A percentile compares a stretch with the other conserved stretches of the same genome.
Conservation (phyloP, 805 yeast species). For the Blastobotrys attinorum region DNA sequence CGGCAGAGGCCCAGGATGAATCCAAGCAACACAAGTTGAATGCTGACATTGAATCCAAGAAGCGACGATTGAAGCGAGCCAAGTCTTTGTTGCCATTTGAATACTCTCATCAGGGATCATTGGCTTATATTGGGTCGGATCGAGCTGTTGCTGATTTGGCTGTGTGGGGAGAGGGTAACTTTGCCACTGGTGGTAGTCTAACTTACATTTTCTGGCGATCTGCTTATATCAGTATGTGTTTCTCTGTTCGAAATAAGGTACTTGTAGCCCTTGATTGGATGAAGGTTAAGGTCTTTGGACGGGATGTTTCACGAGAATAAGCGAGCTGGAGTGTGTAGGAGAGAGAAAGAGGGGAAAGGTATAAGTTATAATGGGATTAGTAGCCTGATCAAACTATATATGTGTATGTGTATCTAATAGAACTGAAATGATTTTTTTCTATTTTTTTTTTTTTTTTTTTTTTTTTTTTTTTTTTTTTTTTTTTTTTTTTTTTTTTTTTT, state of each 20-base stretch:
- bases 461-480: no score
- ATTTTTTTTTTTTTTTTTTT: neutral
- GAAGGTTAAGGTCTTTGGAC: constrained; percentile 80
- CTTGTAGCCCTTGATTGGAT: constrained; percentile 85
- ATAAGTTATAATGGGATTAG: no score
- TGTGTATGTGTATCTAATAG: neutral
- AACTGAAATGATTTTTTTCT: neutral
- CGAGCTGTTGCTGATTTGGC: constrained; percentile 89
- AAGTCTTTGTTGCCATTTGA: constrained; percentile 46
- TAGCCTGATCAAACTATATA: no score
- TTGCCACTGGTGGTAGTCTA: constrained; percentile 75
- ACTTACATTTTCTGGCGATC: constrained; percentile 93
- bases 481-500: no score
- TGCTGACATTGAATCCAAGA: constrained; percentile 41
- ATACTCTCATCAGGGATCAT: constrained; percentile 84
- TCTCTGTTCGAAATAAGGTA: constrained; percentile 80
- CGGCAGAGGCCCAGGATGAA: constrained; percentile 17
- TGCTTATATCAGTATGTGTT: constrained; percentile 88
- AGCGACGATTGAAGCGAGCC: constrained; percentile 31
- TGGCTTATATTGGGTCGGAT: constrained; percentile 88
- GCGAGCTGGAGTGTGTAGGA: no score
- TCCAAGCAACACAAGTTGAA: constrained; percentile 33
- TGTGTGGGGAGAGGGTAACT: constrained; percentile 56
- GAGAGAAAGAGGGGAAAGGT: no score
- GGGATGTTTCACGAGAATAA: constrained; percentile 86